Evolutionary conservation across 345 rosid genomes (phyloP).

Genomic region (Acer campestre): DNA sequence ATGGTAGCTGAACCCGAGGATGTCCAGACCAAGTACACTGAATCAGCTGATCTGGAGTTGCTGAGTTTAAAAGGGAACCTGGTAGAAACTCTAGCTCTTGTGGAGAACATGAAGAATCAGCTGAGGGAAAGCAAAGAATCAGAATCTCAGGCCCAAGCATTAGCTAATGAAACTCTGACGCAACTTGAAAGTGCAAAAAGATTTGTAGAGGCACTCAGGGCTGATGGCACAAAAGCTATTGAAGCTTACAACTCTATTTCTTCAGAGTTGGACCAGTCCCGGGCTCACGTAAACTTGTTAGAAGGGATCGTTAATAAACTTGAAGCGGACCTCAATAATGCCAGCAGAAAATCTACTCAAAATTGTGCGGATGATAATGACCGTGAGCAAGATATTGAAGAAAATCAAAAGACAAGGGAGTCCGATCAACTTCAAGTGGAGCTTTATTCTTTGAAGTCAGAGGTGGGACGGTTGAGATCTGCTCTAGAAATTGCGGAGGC

Average conservation of each 20-base stretch:
- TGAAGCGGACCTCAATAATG: slow-evolving; percentile 25
- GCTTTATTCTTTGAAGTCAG: slow-evolving; percentile 49
- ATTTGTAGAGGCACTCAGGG: slow-evolving; percentile 62
- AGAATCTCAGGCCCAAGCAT: slow-evolving; percentile 65
- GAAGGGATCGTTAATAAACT: slow-evolving; percentile 54
- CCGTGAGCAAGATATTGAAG: slow-evolving; percentile 31
- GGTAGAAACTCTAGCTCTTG: slow-evolving; percentile 57
- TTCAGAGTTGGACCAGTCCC: slow-evolving; percentile 71
- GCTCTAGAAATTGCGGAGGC: slow-evolving; percentile 56
- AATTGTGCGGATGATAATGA: slow-evolving; percentile 29
- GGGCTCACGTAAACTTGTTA: slow-evolving; percentile 45
- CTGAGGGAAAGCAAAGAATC: slow-evolving; percentile 73
- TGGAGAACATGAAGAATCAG: slow-evolving; percentile 76
- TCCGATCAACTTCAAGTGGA: slow-evolving; percentile 50
- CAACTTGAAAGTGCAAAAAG: slow-evolving; percentile 76
- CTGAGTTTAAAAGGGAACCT: slow-evolving; percentile 68
- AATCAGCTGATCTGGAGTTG: slow-evolving; percentile 58
- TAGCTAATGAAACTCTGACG: slow-evolving; percentile 65
- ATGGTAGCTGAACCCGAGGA: slow-evolving; percentile 63
- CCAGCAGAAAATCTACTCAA: slow-evolving; percentile 6
- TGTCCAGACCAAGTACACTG: slow-evolving; percentile 51
- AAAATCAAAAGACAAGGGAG: slow-evolving; percentile 36
- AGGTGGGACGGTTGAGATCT: slow-evolving; percentile 53
- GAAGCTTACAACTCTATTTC: slow-evolving; percentile 65
- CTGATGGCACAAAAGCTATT: slow-evolving; percentile 57